phyloP scores from a whole-genome alignment of 192 early-diverging fungal genomes.

The Glomus cerebriforme region DNA sequence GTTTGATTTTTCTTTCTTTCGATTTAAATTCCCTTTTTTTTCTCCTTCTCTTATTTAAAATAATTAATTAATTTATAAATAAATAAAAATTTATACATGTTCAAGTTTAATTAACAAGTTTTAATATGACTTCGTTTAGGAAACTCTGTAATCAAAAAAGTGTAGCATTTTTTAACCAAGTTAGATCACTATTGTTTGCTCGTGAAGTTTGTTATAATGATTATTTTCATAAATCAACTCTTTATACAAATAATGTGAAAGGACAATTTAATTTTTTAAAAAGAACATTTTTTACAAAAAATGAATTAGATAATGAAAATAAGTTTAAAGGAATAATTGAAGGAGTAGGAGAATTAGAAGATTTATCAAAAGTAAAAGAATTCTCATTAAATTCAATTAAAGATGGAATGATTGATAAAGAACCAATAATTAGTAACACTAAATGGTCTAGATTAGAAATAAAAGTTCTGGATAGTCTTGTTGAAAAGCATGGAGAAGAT shows the following conservation, averaged over 20 bases:
- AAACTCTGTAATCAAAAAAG: not conserved
- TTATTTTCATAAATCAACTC: not conserved
- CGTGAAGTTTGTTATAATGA: not conserved
- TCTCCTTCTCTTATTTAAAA: not conserved
- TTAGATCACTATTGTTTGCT: not conserved
- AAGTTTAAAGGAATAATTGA: not conserved
- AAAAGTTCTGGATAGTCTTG: constrained; percentile 14
- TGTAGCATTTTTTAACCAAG: not conserved
- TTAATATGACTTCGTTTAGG: not conserved
- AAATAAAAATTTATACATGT: not conserved
- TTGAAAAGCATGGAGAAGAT: constrained; percentile 17
- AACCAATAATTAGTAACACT: not conserved
- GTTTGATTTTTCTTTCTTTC: not conserved
- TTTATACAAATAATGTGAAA: not conserved
- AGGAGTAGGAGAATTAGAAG: not conserved
- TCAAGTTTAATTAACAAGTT: not conserved
- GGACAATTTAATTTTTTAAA: not conserved
- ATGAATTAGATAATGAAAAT: not conserved
- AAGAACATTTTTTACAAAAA: not conserved
- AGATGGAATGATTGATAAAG: not conserved
- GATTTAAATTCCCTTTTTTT: not conserved
- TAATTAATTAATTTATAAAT: too few species aligned
- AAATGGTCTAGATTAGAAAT: constrained; percentile 2
- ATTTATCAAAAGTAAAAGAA: not conserved
- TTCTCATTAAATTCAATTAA: not conserved